Base-by-base conservation (phyloP, 2,329 filamentous ascomycete species). In the Gnomoniopsis smithogilvyi region DNA sequence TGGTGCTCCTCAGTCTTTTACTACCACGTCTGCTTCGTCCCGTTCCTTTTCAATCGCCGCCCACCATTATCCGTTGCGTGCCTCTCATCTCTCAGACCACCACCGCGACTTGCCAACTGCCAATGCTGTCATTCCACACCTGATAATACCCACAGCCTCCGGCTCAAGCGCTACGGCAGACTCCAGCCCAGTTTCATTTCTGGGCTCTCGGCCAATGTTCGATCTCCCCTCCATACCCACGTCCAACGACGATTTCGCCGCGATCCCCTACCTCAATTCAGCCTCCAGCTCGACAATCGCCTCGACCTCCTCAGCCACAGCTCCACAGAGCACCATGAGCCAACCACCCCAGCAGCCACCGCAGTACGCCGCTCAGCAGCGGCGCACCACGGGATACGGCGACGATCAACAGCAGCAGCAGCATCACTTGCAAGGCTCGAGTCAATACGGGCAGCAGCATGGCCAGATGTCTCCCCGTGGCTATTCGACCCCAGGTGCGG, bases 321-420 rank as follows among this genome's bases (percentile, higher is more conserved):
- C 54, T n/a, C 2, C 26, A 10, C 46, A 53, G 45, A 50, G 43
- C 62, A 68, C 65, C 54, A 75, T 75, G 72, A 74, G 74, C 65
- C 74, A 74, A 64, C 65, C 67, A 64, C 68, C 69, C 62, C 72
- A 70, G 64, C 68, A 71, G 45, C 70, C 68, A 69, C 67, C 74
- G 64, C 70, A 62, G 45, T 57, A 62, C 24, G 56, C 62, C 58
- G 62, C 72, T 61, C 71, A 72, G 51, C 46, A 45, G 47, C 70
- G 75, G 65, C 73, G 75, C 65, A 67, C 72, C 54, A 72, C 70
- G 56, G 73, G 70, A 52, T 77, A 75, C 67, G 68, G 69, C 62
- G 71, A 72, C 15, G 72, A 74, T 66, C 77, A 78, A 66, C 80
- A 83, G 70, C 81, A 84, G 71, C 76, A 83, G 70, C 81, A 84